Conservation (phyloP, 495 filamentous ascomycete genomes). For the Penicillium malachiteum region DNA sequence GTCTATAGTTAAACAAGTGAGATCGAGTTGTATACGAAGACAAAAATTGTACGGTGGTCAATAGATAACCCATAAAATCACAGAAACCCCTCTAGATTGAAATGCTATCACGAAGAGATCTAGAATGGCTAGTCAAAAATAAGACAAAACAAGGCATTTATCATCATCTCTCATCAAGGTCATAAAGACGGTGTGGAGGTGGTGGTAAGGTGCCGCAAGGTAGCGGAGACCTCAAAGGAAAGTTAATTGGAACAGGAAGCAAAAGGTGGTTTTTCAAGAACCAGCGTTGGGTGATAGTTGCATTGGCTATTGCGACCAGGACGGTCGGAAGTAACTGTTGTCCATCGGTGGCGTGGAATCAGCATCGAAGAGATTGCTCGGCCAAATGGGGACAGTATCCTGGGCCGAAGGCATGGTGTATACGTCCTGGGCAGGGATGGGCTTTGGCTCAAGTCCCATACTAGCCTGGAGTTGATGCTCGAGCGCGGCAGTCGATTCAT, state of each 20-base stretch:
- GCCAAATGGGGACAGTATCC: conserved; percentile 40
- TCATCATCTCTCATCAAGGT: conserved; percentile 58
- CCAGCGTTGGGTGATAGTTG: neutral
- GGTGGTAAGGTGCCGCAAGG: conserved; percentile 42
- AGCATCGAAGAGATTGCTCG: conserved; percentile 36
- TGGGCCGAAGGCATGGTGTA: conserved; percentile 36
- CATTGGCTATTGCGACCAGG: conserved; percentile 36
- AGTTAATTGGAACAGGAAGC: conserved; percentile 12
- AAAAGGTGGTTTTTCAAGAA: conserved; percentile 3
- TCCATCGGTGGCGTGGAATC: conserved; percentile 33
- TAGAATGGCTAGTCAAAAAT: conserved; percentile 39
- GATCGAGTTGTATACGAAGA: conserved; percentile 1
- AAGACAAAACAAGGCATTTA: conserved; percentile 36
- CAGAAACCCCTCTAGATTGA: conserved; percentile 32
- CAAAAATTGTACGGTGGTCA: neutral
- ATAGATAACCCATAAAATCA: conserved; percentile 13
- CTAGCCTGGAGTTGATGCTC: conserved; percentile 48
- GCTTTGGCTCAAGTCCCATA: conserved; percentile 42
- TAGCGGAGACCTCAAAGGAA: conserved; percentile 15
- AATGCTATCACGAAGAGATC: conserved; percentile 41
- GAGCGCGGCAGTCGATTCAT: conserved; percentile 46
- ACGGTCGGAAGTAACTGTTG: conserved; percentile 32
- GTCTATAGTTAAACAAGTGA: conserved; percentile 6
- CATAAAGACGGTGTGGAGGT: conserved; percentile 52
- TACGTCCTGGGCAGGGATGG: conserved; percentile 33